Percentiles rank a stretch among this genome's conserved stretches.
These are phyloP conservation scores for Scenedesmus sp. DNA, from an alignment of 163 green algal species.

Conservation along the genomic window DNA sequence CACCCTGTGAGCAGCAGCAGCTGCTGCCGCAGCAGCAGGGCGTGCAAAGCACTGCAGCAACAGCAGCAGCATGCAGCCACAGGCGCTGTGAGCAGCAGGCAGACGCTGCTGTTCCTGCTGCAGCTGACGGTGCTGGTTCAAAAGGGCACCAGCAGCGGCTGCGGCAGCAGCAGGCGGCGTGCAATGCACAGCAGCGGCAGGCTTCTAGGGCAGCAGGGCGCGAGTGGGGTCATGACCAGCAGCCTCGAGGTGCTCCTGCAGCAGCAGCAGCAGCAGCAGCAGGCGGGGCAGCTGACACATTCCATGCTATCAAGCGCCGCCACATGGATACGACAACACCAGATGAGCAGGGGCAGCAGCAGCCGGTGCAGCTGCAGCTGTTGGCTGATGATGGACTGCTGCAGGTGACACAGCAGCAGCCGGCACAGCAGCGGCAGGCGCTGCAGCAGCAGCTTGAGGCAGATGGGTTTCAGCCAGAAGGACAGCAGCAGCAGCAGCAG, in stretches of 20 bases:
- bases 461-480: not conserved
- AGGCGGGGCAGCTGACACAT: not conserved
- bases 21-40: not conserved
- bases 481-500: not conserved
- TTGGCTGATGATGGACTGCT: not conserved
- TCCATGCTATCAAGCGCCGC: not conserved
- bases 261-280: not conserved
- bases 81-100: not conserved
- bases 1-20: not conserved
- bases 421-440: not conserved
- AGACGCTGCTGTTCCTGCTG: too few species aligned
- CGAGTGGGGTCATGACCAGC: not conserved
- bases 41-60: not conserved
- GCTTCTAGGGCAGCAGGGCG: not conserved
- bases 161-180: not conserved
- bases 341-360: constrained; percentile 29
- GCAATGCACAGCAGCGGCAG: not conserved
- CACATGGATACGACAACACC: not conserved
- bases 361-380: not conserved
- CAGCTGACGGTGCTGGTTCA: not conserved
- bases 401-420: too few species aligned
- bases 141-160: not conserved
- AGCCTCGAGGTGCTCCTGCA: not conserved
- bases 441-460: not conserved
- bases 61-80: too few species aligned